phyloP scores from a whole-genome alignment of 2,329 filamentous ascomycete species.

The Juglanconis juglandina region DNA sequence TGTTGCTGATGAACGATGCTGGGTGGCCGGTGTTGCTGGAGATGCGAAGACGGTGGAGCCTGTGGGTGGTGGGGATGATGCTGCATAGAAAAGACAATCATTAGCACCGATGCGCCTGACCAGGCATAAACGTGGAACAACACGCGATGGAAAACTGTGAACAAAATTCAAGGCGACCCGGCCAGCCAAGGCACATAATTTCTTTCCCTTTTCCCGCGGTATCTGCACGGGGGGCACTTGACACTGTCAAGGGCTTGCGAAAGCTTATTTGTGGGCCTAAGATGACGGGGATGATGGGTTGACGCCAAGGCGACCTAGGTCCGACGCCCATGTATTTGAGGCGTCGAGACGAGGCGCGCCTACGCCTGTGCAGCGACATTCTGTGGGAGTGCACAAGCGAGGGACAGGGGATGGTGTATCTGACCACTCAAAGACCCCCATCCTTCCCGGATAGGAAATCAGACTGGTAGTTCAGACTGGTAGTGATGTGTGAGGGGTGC shows the following conservation, averaged over 20 bases:
- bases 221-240: slow-evolving; percentile 24
- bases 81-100: slow-evolving; percentile 63
- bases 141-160: slow-evolving; percentile 34
- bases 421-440: slow-evolving; percentile 14
- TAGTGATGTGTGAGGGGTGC: neutral
- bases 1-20: slow-evolving; percentile 74
- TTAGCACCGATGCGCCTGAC: slow-evolving; percentile 42
- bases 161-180: slow-evolving; percentile 28
- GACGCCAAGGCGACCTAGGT: slow-evolving; percentile 13
- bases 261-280: slow-evolving; percentile 19
- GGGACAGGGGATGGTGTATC: slow-evolving; percentile 14
- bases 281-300: slow-evolving; percentile 19
- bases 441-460: slow-evolving; percentile 15
- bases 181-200: slow-evolving; percentile 20
- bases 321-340: neutral
- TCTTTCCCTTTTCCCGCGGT: slow-evolving; percentile 40
- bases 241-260: slow-evolving; percentile 45
- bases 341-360: slow-evolving; percentile 9
- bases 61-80: slow-evolving; percentile 74
- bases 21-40: slow-evolving; percentile 69
- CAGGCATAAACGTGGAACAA: slow-evolving; percentile 31
- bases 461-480: slow-evolving; percentile 9
- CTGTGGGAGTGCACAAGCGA: slow-evolving; percentile 19
- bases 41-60: slow-evolving; percentile 64
- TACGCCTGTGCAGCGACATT: slow-evolving; percentile 11